Evolutionary conservation across 2,329 filamentous ascomycete genomes (phyloP).

Genomic region (Lomentospora prolificans): DNA sequence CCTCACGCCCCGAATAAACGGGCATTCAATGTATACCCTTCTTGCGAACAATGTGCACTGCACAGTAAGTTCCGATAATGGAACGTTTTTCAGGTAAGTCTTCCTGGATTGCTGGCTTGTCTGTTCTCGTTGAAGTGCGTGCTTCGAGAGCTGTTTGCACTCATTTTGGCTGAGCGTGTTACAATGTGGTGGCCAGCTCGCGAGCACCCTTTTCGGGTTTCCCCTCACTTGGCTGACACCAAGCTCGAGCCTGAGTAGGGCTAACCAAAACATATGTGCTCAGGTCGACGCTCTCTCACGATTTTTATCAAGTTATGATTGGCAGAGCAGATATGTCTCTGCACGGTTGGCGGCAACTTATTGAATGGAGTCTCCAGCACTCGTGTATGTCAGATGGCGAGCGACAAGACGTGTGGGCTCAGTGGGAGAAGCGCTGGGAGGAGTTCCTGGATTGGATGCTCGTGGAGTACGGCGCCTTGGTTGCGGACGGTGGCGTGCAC

Average conservation of each 20-base stretch:
- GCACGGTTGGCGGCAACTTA: slow-evolving; percentile 61
- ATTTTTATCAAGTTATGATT: slow-evolving; percentile 69
- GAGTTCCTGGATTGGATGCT: slow-evolving; percentile 46
- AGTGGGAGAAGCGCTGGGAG: slow-evolving; percentile 49
- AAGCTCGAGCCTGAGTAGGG: slow-evolving; percentile 6
- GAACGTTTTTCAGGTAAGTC: slow-evolving; percentile 56
- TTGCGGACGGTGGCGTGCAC: neutral
- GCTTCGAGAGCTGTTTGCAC: neutral
- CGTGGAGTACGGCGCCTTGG: slow-evolving; percentile 24
- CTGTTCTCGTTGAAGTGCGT: neutral
- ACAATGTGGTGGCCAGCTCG: no score
- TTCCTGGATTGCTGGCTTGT: neutral
- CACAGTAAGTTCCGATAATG: slow-evolving; percentile 66
- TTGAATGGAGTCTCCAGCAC: slow-evolving; percentile 53
- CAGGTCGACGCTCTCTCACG: slow-evolving; percentile 62
- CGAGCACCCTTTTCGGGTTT: neutral
- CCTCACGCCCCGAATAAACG: slow-evolving; percentile 53
- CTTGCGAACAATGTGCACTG: slow-evolving; percentile 66
- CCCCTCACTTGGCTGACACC: no score
- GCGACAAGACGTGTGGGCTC: slow-evolving; percentile 20
- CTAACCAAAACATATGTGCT: neutral
- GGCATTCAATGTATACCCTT: slow-evolving; percentile 58
- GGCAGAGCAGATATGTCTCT: slow-evolving; percentile 58
- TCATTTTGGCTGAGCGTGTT: no score
- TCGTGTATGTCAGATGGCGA: slow-evolving; percentile 33